These are phyloP conservation scores for Phtheirospermum japonicum DNA, from an alignment of 257 asterid species.

Conservation along the genomic window DNA sequence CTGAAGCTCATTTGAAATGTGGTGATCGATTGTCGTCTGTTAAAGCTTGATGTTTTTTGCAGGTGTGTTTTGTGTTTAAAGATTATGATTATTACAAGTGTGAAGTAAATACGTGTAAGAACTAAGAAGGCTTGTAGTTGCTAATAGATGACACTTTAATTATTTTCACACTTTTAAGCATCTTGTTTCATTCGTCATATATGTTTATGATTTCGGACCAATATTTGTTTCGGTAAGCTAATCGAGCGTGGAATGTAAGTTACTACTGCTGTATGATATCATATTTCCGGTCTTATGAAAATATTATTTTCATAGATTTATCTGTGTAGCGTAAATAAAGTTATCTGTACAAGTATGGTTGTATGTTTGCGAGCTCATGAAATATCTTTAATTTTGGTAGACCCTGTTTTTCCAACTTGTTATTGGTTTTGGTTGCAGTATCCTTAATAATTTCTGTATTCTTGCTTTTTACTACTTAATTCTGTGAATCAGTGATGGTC, in stretches of 20 bases:
- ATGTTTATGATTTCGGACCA: neutral
- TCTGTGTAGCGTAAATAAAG: neutral
- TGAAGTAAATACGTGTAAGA: conserved; percentile 22
- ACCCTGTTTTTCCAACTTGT: neutral
- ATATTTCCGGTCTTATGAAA: neutral
- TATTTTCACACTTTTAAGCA: neutral
- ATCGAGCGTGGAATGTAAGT: conserved; percentile 12
- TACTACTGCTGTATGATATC: neutral
- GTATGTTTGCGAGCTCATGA: neutral
- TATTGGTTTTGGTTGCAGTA: neutral
- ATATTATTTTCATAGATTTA: neutral
- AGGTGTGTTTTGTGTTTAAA: too few species aligned
- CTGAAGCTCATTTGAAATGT: conserved; percentile 50
- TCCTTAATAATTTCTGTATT: neutral
- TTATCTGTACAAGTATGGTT: neutral
- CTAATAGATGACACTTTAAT: conserved; percentile 3
- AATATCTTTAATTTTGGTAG: neutral
- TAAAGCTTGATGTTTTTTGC: conserved; percentile 41
- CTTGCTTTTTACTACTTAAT: neutral
- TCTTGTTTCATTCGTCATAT: conserved; percentile 20
- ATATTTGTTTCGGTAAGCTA: conserved; percentile 13
- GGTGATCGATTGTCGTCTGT: conserved; percentile 36
- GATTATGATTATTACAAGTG: conserved; percentile 9
- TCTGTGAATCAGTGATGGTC: too few species aligned
- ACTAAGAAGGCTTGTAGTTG: conserved; percentile 22